Evolutionary conservation across 2,329 filamentous ascomycete species (phyloP), one percentile per base, ranked within the genome.

Genomic region (Karstenula rhodostoma): DNA sequence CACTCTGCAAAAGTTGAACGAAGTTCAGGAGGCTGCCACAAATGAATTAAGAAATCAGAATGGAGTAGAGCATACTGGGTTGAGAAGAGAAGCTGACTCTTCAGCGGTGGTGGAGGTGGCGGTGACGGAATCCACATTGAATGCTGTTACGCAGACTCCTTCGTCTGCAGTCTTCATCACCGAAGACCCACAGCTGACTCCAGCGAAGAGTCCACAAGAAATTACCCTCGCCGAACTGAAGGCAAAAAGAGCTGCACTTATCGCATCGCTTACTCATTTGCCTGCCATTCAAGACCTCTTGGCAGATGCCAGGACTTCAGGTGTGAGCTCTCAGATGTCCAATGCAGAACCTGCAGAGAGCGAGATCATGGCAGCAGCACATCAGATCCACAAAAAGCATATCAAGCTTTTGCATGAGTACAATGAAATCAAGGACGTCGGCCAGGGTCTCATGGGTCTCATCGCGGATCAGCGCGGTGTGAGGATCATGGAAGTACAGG

Each of bases 371-470:
- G 75, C 65, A 15, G 79, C 82, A 12, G 81, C 86, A 0, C 80
- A 84, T 43, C 76, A 78, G 22, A 85, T 86, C 10, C 86, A 90
- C 54, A 84, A 87, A 56, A 78, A 79, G 33, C 89, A 91, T 72
- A 91, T 91, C 69, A 82, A 82, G 60, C 79, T 89, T 4, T 79
- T 92, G 33, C 88, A 90, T 65, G 80, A 86, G 59, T 92, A 91
- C 77, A 92, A 92, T 68, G 89, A 90, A 73, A 86, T 91, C 67
- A 87, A 88, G 63, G 89, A 92, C 73, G 80, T 90, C 8, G 89
- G 86, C 0, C 84, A 88, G 69, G 89, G 88, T 0, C 70, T 92
- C 32, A 83, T 91, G 77, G 88, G 87, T 0, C 76, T 91, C 67
- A 86, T 91, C 72, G 89, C 89, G 4, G 89, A 92, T 60, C 82